These are phyloP conservation scores for Picea engelmannii DNA, from an alignment of 83 land plant genomes.

Conservation along the genomic window DNA sequence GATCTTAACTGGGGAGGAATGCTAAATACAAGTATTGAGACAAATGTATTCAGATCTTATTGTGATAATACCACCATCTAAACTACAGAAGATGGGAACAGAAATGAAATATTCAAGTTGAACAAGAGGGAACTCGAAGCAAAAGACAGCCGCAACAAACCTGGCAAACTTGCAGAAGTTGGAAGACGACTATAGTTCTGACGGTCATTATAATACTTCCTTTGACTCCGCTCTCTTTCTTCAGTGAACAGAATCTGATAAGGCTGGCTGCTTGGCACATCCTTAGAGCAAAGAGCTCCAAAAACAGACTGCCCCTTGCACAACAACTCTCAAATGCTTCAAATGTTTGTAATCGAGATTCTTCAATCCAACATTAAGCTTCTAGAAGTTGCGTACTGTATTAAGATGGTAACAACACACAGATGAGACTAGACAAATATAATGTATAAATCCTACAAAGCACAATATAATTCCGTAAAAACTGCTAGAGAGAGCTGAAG, in stretches of 20 bases:
- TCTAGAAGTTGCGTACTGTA: too few relatives aligned
- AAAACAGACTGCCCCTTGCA: background rate
- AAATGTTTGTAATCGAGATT: background rate
- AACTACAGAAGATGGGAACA: background rate
- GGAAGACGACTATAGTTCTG: constrained; percentile 34
- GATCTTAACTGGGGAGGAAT: background rate
- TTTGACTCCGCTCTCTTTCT: constrained; percentile 17
- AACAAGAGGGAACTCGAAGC: background rate
- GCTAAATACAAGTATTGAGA: background rate
- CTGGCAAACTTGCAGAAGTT: constrained; percentile 53
- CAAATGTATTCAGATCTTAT: background rate
- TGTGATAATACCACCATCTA: background rate
- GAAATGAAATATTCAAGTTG: background rate
- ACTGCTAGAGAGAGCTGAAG: too few relatives aligned
- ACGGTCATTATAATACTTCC: constrained; percentile 46
- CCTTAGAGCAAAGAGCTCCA: constrained; percentile 22
- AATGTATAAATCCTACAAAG: too few relatives aligned
- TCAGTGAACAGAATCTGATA: constrained; percentile 32
- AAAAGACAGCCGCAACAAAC: constrained; percentile 14
- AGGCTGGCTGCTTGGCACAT: constrained; percentile 39
- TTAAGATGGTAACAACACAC: too few relatives aligned
- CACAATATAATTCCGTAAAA: too few relatives aligned
- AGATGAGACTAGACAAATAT: too few relatives aligned
- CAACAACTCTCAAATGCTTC: background rate
- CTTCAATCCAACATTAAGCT: background rate